These are phyloP conservation scores for Arabis hirsuta DNA, from an alignment of 345 rosid species.

Conservation along the genomic window DNA sequence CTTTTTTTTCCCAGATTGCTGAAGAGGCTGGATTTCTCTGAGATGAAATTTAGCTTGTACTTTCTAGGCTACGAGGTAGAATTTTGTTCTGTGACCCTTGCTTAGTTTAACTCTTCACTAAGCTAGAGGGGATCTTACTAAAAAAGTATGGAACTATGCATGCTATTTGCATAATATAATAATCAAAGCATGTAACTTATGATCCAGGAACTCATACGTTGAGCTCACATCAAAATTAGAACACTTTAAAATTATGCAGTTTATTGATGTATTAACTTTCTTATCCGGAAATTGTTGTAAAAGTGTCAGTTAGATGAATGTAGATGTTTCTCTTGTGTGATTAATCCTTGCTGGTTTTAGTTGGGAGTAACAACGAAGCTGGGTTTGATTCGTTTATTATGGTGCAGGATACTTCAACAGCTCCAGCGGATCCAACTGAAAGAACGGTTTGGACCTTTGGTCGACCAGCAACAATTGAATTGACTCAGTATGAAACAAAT, in stretches of 20 bases:
- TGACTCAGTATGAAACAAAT: constrained; percentile 70
- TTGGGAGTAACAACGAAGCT: background rate
- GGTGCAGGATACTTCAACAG: constrained; percentile 66
- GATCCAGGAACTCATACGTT: background rate
- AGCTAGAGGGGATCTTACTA: constrained; percentile 18
- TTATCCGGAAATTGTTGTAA: background rate
- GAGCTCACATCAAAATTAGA: background rate
- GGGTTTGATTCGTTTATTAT: constrained; percentile 20
- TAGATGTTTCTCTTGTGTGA: background rate
- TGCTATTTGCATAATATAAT: constrained; percentile 15
- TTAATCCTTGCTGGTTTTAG: background rate
- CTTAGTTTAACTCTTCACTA: constrained; percentile 1
- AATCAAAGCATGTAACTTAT: constrained; percentile 1
- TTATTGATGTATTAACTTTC: background rate
- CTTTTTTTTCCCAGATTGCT: constrained; percentile 55
- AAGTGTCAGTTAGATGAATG: background rate
- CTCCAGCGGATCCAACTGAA: constrained; percentile 76
- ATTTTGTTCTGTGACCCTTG: background rate
- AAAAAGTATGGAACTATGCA: constrained; percentile 1
- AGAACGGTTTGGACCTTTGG: constrained; percentile 88
- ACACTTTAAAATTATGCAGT: background rate
- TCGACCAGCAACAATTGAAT: constrained; percentile 78
- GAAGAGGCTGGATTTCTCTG: constrained; percentile 89
- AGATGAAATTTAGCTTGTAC: constrained; percentile 87
- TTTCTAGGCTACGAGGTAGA: constrained; percentile 91